Percentiles rank a stretch among this genome's conserved stretches.
Conservation (phyloP, 139 green algal species). For the Picochlorum sp. region DNA sequence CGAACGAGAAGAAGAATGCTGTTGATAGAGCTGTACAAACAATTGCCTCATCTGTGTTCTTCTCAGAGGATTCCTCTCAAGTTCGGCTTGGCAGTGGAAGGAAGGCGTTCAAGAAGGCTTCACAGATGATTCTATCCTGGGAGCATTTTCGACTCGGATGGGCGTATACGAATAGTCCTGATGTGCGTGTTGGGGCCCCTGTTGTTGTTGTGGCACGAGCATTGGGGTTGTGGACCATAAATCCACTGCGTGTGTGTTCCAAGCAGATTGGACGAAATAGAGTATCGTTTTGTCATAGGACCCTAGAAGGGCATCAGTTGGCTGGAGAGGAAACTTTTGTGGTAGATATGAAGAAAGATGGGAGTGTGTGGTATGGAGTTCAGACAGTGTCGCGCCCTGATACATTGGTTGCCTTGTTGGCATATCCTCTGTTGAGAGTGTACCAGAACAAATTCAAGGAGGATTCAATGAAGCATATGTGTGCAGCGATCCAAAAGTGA, state of each 20-base stretch:
- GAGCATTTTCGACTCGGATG: conserved; percentile 25
- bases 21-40: no score
- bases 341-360: conserved; percentile 24
- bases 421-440: conserved; percentile 17
- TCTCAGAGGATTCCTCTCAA: conserved; percentile 7
- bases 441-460: conserved; percentile 25
- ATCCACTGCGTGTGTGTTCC: conserved; percentile 19
- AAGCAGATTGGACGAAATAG: background rate
- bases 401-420: conserved; percentile 9
- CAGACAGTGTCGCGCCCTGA: conserved; percentile 23
- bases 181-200: background rate
- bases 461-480: conserved; percentile 11
- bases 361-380: conserved; percentile 28
- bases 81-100: conserved; percentile 15
- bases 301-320: conserved; percentile 25
- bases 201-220: conserved; percentile 24
- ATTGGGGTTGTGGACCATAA: conserved; percentile 25
- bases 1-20: no score
- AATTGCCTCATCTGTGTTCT: no score
- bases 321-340: conserved; percentile 25
- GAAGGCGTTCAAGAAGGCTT: conserved; percentile 3
- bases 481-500: background rate
- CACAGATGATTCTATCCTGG: conserved; percentile 14
- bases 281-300: conserved; percentile 23
- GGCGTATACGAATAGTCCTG: conserved; percentile 16